Base-by-base conservation (phyloP, 2,329 filamentous ascomycete genomes). In the Fusarium armeniacum region DNA sequence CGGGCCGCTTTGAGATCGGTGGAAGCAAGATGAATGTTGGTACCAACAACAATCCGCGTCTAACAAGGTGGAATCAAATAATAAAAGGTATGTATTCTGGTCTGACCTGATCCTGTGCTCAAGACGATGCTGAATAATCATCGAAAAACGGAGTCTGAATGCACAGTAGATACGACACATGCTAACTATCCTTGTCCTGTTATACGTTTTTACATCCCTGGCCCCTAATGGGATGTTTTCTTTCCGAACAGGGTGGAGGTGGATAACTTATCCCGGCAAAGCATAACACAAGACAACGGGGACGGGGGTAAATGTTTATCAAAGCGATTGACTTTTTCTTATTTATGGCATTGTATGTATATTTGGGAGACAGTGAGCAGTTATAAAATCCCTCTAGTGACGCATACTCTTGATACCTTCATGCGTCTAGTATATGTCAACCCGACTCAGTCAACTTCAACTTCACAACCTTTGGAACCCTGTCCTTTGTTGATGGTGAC, bases 1-100 rank as follows among this genome's bases (percentile, higher is more conserved):
- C 62, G 62, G 62, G 61, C 62, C 62, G 62, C 62, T 49, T 60
- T 35, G 35, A 49, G 61, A 51, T 38, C 38, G 30, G 40, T 33
- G 30, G 40, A 52, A 28, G 49, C 49, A 52, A 40, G 49, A 40
- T 52, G 11, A 52, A 52, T 28, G 33, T 20, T 51, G 22, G 20
- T 28, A 51, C 49, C 9, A 51, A 51, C 33, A 38, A 51, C 47
- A 15, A 36, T 40, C 35, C 15, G 28, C 26, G n/a, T 15, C 28
- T 9, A 32, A 30, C n/a, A 46, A 30, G 11, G 18, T n/a, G 18
- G 12, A 13, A 45, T 45, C 41, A 20, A 45, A 15, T 26, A 43
- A 18, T 24, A 30, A 7, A 20, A 20, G 3, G 20, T 20, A 20
- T 20, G 20, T 16, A 15, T 46, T 20, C 44, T 46, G 26, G 28